Evolutionary conservation across 805 yeast genomes (phyloP), one percentile per base, ranked within the genome.

Genomic region (Cyberlindnera americana): DNA sequence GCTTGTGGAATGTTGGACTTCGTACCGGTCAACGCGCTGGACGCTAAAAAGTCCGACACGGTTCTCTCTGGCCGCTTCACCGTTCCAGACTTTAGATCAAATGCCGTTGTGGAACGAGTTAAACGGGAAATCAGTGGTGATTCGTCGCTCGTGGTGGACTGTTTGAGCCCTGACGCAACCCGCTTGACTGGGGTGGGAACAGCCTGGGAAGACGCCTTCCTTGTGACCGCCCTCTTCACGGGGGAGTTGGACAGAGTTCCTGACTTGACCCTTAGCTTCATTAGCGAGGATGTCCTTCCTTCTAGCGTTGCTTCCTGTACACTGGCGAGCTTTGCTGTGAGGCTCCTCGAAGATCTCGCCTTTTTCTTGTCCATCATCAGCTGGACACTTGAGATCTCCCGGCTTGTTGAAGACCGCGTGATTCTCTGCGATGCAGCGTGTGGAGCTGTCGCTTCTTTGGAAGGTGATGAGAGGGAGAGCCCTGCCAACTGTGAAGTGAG

Each of bases 21-120:
- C 13, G 36, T 18, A 33, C 19, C 8, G n/a, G 19, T 19, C 11
- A 19, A 16, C 18, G 37, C 29, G 4, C 28, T 9, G 6, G 39
- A 22, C 21, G 35, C 26, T 18, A 38, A 28, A 12, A 19, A 19
- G 18, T 42, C 46, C 2, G 43, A 44, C 3, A 37, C 19, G 13
- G 28, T 36, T 24, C 46, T 29, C 18, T 19, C 19, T 24, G 37
- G 13, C 25, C 35, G 16, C 15, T 19, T 25, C 8, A 14, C 13
- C 3, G 29, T n/a, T 2, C 10, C 29, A 3, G 31, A 12, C 23
- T 50, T 50, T 25, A 54, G 40, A n/a, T 50, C 23, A 12, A 41
- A 52, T 10, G 57, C 40, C 1, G 57, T 48, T 2, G 59, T 54
- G 2, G 60, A 52, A 19, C 52, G 39, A 1, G 60, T 52, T 3